Conservation (phyloP, 1,139 yeast species). For the Diutina rugosa region DNA sequence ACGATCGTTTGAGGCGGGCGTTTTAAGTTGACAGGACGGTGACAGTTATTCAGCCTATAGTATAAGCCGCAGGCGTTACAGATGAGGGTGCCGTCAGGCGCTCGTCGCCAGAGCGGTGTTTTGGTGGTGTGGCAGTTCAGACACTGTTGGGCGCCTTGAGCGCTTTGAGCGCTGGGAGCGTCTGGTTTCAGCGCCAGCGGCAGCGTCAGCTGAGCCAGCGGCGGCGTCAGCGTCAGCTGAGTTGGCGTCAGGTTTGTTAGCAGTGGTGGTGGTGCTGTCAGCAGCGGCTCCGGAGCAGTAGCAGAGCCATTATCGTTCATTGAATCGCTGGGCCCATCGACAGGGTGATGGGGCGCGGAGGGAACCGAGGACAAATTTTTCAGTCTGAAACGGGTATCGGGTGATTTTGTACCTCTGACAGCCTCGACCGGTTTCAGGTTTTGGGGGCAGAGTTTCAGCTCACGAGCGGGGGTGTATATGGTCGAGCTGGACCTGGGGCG, state of each 20-base stretch:
- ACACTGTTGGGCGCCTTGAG: conserved; percentile 32
- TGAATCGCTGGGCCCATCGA: neutral
- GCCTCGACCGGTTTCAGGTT: neutral
- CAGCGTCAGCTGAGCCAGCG: neutral
- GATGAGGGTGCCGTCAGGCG: conserved; percentile 51
- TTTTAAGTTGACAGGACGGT: conserved; percentile 48
- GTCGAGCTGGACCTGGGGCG: neutral
- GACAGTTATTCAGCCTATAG: conserved; percentile 38
- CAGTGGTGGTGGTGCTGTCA: neutral
- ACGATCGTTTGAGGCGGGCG: conserved; percentile 46
- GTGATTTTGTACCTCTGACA: neutral
- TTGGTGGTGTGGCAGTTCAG: conserved; percentile 57
- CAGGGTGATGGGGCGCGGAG: neutral
- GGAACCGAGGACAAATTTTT: too few species aligned
- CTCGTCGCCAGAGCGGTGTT: conserved; percentile 60
- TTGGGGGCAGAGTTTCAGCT: too few species aligned
- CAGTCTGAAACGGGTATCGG: neutral
- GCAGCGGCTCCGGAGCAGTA: neutral
- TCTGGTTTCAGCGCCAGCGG: neutral
- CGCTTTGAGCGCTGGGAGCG: neutral
- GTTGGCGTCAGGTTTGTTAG: neutral
- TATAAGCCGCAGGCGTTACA: conserved; percentile 67
- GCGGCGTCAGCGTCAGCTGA: neutral
- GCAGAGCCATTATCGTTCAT: neutral
- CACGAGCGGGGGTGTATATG: neutral